These are phyloP conservation scores for Conringia planisiliqua DNA, from an alignment of 345 rosid species.

Conservation along the genomic window DNA sequence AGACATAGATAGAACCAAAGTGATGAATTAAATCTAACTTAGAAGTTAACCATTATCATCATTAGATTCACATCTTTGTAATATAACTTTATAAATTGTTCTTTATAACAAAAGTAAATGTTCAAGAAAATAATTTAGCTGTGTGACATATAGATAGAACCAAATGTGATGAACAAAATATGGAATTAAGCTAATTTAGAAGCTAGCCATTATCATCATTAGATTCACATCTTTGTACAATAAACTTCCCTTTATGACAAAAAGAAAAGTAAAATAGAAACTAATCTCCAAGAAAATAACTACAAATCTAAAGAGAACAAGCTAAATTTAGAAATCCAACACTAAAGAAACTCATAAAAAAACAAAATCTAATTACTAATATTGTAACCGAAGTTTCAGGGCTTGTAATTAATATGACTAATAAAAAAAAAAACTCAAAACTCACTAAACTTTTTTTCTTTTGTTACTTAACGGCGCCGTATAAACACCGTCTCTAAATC, in stretches of 20 bases:
- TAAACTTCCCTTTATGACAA: background rate
- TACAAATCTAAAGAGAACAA: background rate
- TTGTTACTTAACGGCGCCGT: slow-evolving; percentile 30
- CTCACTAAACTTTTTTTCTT: slow-evolving; percentile 15
- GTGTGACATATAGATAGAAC: background rate
- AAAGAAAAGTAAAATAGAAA: background rate
- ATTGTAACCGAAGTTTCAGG: background rate
- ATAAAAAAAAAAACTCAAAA: background rate
- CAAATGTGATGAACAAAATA: background rate
- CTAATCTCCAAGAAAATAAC: background rate
- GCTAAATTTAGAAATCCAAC: slow-evolving; percentile 5
- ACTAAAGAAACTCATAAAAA: background rate
- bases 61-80: slow-evolving; percentile 5
- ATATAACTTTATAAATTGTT: background rate
- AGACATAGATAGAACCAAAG: background rate
- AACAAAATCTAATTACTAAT: background rate
- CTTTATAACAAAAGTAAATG: background rate
- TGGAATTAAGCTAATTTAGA: background rate
- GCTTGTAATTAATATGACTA: background rate
- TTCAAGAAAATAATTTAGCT: background rate
- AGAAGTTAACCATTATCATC: background rate
- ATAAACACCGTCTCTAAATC: slow-evolving; percentile 74
- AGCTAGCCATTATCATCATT: slow-evolving; percentile 9
- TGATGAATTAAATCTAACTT: background rate
- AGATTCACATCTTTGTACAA: slow-evolving; percentile 19